Evolutionary conservation across 805 yeast genomes (phyloP).

Genomic region (Suhomyces sp.): DNA sequence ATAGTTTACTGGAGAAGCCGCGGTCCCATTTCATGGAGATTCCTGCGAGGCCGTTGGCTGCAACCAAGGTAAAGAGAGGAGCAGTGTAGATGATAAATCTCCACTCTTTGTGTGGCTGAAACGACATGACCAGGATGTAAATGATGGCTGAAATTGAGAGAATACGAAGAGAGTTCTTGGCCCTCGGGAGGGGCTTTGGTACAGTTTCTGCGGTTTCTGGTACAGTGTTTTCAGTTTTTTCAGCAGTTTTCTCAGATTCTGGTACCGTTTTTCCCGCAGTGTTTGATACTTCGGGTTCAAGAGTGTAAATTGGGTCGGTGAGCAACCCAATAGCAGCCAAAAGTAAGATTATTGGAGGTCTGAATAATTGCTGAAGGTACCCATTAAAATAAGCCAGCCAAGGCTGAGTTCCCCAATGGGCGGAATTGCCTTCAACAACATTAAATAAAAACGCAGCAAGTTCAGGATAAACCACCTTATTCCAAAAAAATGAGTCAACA

Average conservation of each 20-base stretch:
- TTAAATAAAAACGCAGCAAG: conserved; percentile 69
- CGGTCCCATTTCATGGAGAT: conserved; percentile 17
- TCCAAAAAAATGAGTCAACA: conserved; percentile 82
- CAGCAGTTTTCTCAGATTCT: too few relatives aligned
- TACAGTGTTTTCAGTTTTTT: neutral
- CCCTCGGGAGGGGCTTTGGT: conserved; percentile 14
- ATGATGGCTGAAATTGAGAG: conserved; percentile 50
- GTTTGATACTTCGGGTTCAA: too few relatives aligned
- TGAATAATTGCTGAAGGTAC: conserved; percentile 38
- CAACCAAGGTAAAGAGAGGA: conserved; percentile 64
- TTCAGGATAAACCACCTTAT: conserved; percentile 63
- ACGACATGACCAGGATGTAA: conserved; percentile 63
- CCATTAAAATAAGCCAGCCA: conserved; percentile 60
- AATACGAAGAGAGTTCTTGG: conserved; percentile 39
- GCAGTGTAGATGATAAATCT: conserved; percentile 76
- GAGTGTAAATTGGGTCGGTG: conserved; percentile 41
- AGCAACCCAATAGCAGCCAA: conserved; percentile 35
- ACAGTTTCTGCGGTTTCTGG: neutral
- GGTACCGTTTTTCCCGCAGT: too few relatives aligned
- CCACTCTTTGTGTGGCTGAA: conserved; percentile 94
- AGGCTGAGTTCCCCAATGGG: conserved; percentile 86
- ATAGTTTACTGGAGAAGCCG: conserved; percentile 24
- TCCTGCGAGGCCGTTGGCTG: conserved; percentile 56
- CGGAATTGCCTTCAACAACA: conserved; percentile 68
- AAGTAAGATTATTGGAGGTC: conserved; percentile 45